Percentiles rank a stretch among this genome's conserved stretches.
Conservation (phyloP, 139 green algal species). For the Closterium sp. region DNA sequence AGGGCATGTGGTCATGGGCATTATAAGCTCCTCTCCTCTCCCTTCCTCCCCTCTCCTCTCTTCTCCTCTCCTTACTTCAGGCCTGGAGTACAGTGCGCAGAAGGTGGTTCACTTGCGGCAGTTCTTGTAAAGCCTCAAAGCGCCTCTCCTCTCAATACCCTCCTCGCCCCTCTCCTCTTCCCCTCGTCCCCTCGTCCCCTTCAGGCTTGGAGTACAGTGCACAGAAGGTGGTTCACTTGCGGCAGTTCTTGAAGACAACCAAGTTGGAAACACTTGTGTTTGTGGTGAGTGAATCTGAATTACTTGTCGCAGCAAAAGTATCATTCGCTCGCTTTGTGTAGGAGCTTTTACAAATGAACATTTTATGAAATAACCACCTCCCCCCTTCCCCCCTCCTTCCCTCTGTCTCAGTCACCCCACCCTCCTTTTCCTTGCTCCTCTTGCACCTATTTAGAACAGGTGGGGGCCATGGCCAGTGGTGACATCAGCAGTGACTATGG, state of each 20-base stretch:
- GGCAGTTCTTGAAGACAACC: conserved; percentile 54
- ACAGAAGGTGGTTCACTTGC: conserved; percentile 59
- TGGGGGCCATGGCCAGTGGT: not conserved
- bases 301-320: too few species aligned
- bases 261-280: conserved; percentile 72
- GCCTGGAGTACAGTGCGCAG: conserved; percentile 73
- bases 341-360: not conserved
- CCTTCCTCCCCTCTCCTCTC: conserved; percentile 43
- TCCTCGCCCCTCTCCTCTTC: conserved; percentile 51
- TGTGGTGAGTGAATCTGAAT: conserved; percentile 61
- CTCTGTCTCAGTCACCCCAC: not conserved
- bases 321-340: not conserved
- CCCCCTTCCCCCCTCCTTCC: not conserved
- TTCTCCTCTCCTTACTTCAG: conserved; percentile 70
- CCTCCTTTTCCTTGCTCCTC: not conserved
- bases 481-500: too few species aligned
- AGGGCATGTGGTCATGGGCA: too few species aligned
- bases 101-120: conserved; percentile 62
- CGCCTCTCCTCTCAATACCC: not conserved
- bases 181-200: conserved; percentile 28
- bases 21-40: not conserved
- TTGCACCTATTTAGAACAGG: too few species aligned
- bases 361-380: too few species aligned
- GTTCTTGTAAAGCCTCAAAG: conserved; percentile 43
- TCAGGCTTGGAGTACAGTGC: conserved; percentile 82